These are phyloP conservation scores for Wickerhamiella hasegawae DNA, from an alignment of 805 yeast species.

Conservation along the genomic window DNA sequence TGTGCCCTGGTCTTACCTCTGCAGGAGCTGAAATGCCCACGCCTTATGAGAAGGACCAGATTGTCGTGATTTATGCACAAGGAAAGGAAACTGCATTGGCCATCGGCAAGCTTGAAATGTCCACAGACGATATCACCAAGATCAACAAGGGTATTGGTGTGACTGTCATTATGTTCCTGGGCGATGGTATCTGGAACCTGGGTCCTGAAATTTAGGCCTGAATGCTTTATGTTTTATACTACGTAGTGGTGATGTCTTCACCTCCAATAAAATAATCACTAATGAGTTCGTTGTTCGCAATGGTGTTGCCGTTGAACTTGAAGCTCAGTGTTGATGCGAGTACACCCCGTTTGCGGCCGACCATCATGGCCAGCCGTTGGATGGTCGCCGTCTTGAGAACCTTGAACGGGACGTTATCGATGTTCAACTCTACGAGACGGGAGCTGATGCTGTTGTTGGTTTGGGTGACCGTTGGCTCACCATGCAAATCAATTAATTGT, in stretches of 20 bases:
- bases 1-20: conserved; percentile 89
- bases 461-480: conserved; percentile 9
- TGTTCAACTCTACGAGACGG: conserved; percentile 10
- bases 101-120: conserved; percentile 73
- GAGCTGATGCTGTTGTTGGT: conserved; percentile 7
- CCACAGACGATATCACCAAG: conserved; percentile 72
- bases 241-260: neutral
- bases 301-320: neutral
- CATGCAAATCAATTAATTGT: conserved; percentile 25
- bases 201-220: conserved; percentile 1
- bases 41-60: conserved; percentile 46
- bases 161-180: conserved; percentile 66
- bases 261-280: neutral
- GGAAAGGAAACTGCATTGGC: conserved; percentile 88
- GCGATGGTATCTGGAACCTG: conserved; percentile 51
- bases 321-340: neutral
- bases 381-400: conserved; percentile 22
- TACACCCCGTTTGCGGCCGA: conserved; percentile 9
- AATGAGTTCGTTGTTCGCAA: neutral
- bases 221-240: no score
- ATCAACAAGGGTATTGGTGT: conserved; percentile 82
- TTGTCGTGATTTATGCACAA: conserved; percentile 77
- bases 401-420: conserved; percentile 9
- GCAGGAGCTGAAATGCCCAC: conserved; percentile 74
- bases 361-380: conserved; percentile 23